Base-by-base conservation (phyloP, 139 green algal genomes). In the Picochlorum sp. region DNA sequence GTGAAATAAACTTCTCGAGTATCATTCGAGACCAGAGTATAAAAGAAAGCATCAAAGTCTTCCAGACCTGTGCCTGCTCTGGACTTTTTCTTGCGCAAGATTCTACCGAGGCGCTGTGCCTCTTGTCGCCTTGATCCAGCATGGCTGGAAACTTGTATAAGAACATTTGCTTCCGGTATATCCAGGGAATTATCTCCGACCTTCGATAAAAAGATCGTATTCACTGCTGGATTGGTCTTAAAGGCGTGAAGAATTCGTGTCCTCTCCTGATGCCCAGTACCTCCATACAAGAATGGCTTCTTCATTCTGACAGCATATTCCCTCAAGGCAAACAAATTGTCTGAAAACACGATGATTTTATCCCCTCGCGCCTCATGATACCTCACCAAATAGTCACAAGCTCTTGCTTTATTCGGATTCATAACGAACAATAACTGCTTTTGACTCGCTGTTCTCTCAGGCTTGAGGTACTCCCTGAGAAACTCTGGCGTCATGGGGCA, bases 151-250 rank as follows among this genome's bases (percentile, higher is more conserved):
- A 99, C 96, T 80, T 99, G 94, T 52, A 99, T 95, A 41, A 99
- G 89, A 49, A 98, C 94, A 61, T 99, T 99, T 30, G 94, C 94
- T 76, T 99, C 94, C 0, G 94, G 94, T 68, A 99, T 98, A 76
- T 99, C 94, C 54, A 99, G 89, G 4, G 87, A 96, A 81, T 98
- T 98, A 78, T 99, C 94, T 2, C 94, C 94, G 23, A 95, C 89
- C 82, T 98, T 98, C n/a, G 88, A 96, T 24, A 99, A 85, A 80
- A 99, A 98, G 21, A 99, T 80, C 2, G 92, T 98, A 86, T 97
- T 98, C 62, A 98, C 77, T 34, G 86, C 69, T 18, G 84, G 74
- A 76, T 78, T 83, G 74, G 89, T 81, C 74, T 98, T 98, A 81
- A 99, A 99, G 18, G 80, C 78, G 66, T 91, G 78, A 51, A 99